Evolutionary conservation across 345 rosid genomes (phyloP).

Genomic region (Noccaea bulbosa): DNA sequence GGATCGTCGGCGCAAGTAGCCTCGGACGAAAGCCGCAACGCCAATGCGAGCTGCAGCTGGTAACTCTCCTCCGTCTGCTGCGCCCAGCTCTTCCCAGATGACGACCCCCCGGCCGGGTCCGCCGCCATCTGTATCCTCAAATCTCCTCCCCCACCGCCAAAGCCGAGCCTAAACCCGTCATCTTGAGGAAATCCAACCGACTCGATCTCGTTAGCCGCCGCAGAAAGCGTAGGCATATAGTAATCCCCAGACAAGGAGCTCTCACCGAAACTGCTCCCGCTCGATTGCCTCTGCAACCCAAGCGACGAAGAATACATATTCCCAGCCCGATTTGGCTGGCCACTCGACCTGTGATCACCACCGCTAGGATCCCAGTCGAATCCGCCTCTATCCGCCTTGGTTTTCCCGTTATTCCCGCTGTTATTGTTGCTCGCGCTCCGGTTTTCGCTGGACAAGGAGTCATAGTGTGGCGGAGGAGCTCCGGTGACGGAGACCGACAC

Average conservation of each 20-base stretch:
- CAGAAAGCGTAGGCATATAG: constrained; percentile 60
- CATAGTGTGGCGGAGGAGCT: constrained; percentile 58
- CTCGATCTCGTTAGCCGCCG: constrained; percentile 75
- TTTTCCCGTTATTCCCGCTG: constrained; percentile 45
- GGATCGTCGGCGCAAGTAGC: constrained; percentile 97
- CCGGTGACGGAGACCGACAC: constrained; percentile 53
- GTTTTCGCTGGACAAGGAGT: constrained; percentile 68
- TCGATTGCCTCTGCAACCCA: constrained; percentile 88
- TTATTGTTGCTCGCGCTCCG: constrained; percentile 36
- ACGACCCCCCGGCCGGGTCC: constrained; percentile 50
- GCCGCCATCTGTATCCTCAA: constrained; percentile 48
- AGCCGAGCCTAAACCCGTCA: constrained; percentile 49
- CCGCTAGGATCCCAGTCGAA: constrained; percentile 72
- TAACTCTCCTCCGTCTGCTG: constrained; percentile 99
- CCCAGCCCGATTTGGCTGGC: constrained; percentile 56
- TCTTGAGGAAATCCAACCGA: constrained; percentile 58
- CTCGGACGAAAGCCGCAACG: constrained; percentile 87
- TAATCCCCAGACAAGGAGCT: constrained; percentile 95
- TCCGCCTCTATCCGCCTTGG: constrained; percentile 54
- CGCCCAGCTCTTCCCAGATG: constrained; percentile 95
- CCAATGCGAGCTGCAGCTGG: constrained; percentile 96
- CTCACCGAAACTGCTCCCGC: constrained; percentile 98
- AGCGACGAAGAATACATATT: constrained; percentile 56
- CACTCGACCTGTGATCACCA: constrained; percentile 54
- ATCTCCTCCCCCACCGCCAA: constrained; percentile 51